These are phyloP conservation scores for Pseudonectria foliicola DNA, from an alignment of 2,329 filamentous ascomycete species.

Conservation along the genomic window DNA sequence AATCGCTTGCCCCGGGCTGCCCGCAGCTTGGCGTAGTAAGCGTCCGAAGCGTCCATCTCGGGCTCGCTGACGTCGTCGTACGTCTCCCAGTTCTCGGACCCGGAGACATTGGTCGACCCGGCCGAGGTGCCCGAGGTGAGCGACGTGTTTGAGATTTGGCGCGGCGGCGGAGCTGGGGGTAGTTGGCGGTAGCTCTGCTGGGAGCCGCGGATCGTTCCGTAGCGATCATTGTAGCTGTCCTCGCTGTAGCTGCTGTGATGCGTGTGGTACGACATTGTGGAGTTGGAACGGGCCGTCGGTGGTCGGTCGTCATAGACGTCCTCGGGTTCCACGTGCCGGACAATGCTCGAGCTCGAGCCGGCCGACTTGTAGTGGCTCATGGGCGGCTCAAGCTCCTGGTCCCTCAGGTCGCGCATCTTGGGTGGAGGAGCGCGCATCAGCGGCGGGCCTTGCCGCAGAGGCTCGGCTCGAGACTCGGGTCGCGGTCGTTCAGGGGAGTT, in stretches of 20 bases:
- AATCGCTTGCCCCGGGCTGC: constrained; percentile 60
- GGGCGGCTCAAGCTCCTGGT: constrained; percentile 45
- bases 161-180: constrained; percentile 33
- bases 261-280: constrained; percentile 30
- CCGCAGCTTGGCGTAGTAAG: constrained; percentile 73
- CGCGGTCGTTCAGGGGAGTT: constrained; percentile 73
- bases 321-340: constrained; percentile 62
- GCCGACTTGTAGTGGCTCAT: constrained; percentile 40
- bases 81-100: constrained; percentile 96
- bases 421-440: constrained; percentile 65
- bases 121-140: constrained; percentile 62
- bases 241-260: constrained; percentile 29
- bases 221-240: constrained; percentile 27
- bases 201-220: constrained; percentile 34
- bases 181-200: constrained; percentile 33
- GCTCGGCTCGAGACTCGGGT: constrained; percentile 36
- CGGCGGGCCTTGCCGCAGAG: constrained; percentile 48
- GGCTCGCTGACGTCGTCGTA: constrained; percentile 80
- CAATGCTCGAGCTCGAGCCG: constrained; percentile 47
- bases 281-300: constrained; percentile 30
- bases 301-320: constrained; percentile 73
- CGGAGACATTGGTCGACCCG: constrained; percentile 68
- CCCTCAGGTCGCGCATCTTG: constrained; percentile 77
- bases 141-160: constrained; percentile 61
- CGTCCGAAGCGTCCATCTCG: constrained; percentile 66